phyloP scores from a whole-genome alignment of 495 filamentous ascomycete species.

The Trichoderma orchidacearum region DNA sequence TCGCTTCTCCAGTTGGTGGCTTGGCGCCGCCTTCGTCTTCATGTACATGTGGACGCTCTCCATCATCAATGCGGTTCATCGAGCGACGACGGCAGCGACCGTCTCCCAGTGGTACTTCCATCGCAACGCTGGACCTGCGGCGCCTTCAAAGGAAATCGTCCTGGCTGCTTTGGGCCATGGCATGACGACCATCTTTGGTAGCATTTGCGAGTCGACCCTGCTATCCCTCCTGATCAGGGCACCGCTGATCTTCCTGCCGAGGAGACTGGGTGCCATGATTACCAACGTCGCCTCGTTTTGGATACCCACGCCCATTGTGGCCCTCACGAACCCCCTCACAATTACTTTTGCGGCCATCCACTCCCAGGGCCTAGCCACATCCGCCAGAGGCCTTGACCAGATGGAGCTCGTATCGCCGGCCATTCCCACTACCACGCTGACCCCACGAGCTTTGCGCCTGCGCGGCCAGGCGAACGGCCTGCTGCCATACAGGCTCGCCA shows the following conservation, averaged over 20 bases:
- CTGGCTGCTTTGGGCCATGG: slow-evolving; percentile 70
- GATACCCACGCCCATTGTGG: slow-evolving; percentile 69
- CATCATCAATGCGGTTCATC: slow-evolving; percentile 73
- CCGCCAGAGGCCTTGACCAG: slow-evolving; percentile 62
- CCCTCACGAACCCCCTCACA: slow-evolving; percentile 77
- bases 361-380: slow-evolving; percentile 60
- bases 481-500: slow-evolving; percentile 72
- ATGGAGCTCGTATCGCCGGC: slow-evolving; percentile 57
- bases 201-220: slow-evolving; percentile 74
- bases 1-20: slow-evolving; percentile 77
- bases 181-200: slow-evolving; percentile 77
- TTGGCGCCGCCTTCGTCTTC: slow-evolving; percentile 77
- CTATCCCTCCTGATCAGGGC: slow-evolving; percentile 69
- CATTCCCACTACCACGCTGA: slow-evolving; percentile 47
- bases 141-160: slow-evolving; percentile 65
- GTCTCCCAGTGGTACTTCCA: slow-evolving; percentile 99
- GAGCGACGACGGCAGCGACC: slow-evolving; percentile 83
- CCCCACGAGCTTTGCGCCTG: slow-evolving; percentile 40
- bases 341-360: slow-evolving; percentile 92
- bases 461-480: slow-evolving; percentile 29
- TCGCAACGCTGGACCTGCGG: slow-evolving; percentile 63
- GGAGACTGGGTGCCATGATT: slow-evolving; percentile 38
- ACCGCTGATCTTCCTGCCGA: slow-evolving; percentile 72
- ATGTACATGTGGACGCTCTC: slow-evolving; percentile 93
- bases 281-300: slow-evolving; percentile 55